Base-by-base conservation (phyloP, 768 basidiomycete genomes). In the Collybiopsis luxurians region DNA sequence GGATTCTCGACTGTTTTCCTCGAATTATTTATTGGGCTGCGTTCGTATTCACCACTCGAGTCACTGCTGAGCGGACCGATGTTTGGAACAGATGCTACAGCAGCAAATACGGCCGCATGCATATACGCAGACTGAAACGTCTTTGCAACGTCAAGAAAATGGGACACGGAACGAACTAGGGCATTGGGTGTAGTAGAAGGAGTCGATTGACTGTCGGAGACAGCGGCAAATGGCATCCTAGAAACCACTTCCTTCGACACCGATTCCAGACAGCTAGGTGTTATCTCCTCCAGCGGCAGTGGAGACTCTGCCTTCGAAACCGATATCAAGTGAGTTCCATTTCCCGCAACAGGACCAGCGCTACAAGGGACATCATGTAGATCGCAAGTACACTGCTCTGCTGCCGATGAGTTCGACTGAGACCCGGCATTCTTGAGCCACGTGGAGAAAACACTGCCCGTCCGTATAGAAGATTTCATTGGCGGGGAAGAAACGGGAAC, bases 111-210 rank as follows among this genome's bases (percentile, higher is more conserved):
- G 4, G 84, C 77, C 30, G 82, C 79, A 44, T 73, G 69, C 58
- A 86, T 76, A 60, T 85, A 87, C 34, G 79, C 82, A 19, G 71
- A 73, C 66, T 87, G 85, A 62, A 87, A 72, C 11, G 78, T 78
- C 57, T 76, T 77, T 6, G 84, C 86, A 0, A 80, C 70, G 63
- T 77, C 79, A 40, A 85, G 67, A 12, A 54, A 42, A 30, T 45
- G 40, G 26, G 53, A 17, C 42, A 54, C 19, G 3, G 53, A 54
- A 45, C 40, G 40, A 11, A 45, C n/a, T 27, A 54, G 40, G 19
- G 19, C 19, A 12, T 24, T 54, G 13, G 43, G n/a, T 2, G 39
- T n/a, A 30, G 30, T 5, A 31, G 53, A 43, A 15, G 24, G 13
- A 4, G 2, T 30, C 21, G 21, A 9, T 34, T 5, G 19, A 26